A percentile compares a stretch with the other conserved stretches of the same genome.
Evolutionary conservation across 495 filamentous ascomycete species (phyloP).

Genomic region (Friedmanniomyces endolithicus): DNA sequence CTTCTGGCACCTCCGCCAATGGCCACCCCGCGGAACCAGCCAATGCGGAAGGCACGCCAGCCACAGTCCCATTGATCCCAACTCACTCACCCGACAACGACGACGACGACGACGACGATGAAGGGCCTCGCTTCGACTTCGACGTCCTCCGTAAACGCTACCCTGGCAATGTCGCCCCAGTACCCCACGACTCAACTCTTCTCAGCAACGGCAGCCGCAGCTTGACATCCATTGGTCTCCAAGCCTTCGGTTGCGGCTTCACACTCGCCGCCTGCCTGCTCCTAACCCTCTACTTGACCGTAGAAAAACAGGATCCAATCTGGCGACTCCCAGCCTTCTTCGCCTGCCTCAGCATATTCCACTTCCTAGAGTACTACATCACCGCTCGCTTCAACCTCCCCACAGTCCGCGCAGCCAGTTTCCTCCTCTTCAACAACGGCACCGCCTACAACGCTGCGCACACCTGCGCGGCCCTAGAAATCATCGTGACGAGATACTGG

Average conservation of each 20-base stretch:
- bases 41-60: slow-evolving; percentile 14
- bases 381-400: slow-evolving; percentile 74
- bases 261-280: slow-evolving; percentile 34
- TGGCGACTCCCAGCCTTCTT: slow-evolving; percentile 83
- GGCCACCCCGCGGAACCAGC: slow-evolving; percentile 6
- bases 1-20: slow-evolving; percentile 2
- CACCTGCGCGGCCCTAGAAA: slow-evolving; percentile 57
- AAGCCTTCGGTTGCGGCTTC: slow-evolving; percentile 49
- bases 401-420: slow-evolving; percentile 57
- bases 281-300: slow-evolving; percentile 33
- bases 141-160: background rate
- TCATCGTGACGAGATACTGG: slow-evolving; percentile 40
- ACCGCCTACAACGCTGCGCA: slow-evolving; percentile 76
- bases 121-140: slow-evolving; percentile 4
- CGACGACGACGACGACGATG: slow-evolving; percentile 1
- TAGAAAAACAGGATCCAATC: slow-evolving; percentile 37
- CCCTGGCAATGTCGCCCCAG: background rate
- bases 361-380: slow-evolving; percentile 90
- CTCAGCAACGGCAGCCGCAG: slow-evolving; percentile 33
- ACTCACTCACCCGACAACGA: background rate
- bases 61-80: background rate
- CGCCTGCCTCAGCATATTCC: slow-evolving; percentile 63
- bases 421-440: slow-evolving; percentile 79
- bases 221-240: slow-evolving; percentile 66
- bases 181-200: slow-evolving; percentile 19